These are phyloP conservation scores for Boletus tylopilopsis DNA, from an alignment of 768 basidiomycete species.

Conservation along the genomic window DNA sequence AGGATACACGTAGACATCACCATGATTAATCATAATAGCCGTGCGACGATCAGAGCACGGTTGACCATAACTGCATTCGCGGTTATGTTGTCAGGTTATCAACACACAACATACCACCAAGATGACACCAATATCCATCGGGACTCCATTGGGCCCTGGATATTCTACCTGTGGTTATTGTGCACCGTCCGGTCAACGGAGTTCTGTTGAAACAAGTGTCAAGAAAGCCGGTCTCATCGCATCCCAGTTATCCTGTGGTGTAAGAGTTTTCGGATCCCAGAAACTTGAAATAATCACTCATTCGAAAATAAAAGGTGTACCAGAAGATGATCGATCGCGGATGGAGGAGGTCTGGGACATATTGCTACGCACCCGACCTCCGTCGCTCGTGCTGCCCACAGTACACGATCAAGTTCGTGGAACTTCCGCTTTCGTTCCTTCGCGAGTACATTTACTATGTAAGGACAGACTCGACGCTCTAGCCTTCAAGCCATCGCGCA, in stretches of 20 bases:
- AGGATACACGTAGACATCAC: not conserved
- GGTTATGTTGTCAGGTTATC: not conserved
- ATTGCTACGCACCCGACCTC: constrained; percentile 88
- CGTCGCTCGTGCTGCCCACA: constrained; percentile 84
- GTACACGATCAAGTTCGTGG: constrained; percentile 82
- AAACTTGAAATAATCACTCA: not conserved
- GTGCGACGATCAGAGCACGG: not conserved
- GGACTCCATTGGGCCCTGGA: constrained; percentile 23
- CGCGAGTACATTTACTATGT: constrained; percentile 6
- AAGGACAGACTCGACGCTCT: constrained; percentile 63
- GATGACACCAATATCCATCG: constrained; percentile 29
- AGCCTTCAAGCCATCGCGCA: constrained; percentile 64
- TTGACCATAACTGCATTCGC: too few species aligned
- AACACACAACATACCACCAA: not conserved
- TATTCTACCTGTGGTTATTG: constrained; percentile 66
- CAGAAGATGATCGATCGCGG: constrained; percentile 82
- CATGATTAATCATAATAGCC: not conserved
- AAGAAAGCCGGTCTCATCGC: constrained; percentile 50
- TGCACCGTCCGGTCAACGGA: constrained; percentile 48
- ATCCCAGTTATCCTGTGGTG: constrained; percentile 50
- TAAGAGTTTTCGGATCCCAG: constrained; percentile 20
- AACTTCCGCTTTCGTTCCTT: constrained; percentile 4
- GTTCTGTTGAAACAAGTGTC: constrained; percentile 37
- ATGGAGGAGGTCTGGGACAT: constrained; percentile 80
- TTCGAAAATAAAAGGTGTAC: constrained; percentile 52